phyloP scores from a whole-genome alignment of 1,284 basidiomycete genomes.

The Schizophyllum commune region DNA sequence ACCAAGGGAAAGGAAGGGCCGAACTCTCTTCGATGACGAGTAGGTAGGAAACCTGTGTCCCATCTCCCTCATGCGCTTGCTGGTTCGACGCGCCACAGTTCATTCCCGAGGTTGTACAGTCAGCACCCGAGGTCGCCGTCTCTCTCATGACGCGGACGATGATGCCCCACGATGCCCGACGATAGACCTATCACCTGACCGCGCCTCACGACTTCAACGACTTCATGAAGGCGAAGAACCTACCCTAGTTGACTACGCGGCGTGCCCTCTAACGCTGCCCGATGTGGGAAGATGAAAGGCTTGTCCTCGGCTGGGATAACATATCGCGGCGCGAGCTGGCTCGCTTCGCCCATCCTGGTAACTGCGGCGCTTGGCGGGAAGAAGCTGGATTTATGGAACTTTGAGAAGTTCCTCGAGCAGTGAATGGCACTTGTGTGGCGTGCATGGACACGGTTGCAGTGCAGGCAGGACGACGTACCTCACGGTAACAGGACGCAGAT shows the following conservation, averaged over 20 bases:
- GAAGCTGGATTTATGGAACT: too few species aligned
- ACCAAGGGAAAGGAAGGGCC: background rate
- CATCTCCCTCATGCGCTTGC: background rate
- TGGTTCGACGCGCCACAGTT: background rate
- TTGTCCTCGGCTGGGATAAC: background rate
- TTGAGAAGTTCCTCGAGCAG: too few species aligned
- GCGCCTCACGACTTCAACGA: background rate
- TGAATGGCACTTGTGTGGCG: too few species aligned
- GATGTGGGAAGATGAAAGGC: background rate
- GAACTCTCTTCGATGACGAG: background rate
- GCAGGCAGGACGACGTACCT: background rate
- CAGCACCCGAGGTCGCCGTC: background rate
- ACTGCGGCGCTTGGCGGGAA: too few species aligned
- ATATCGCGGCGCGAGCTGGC: background rate
- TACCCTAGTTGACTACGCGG: background rate
- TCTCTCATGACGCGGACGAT: background rate
- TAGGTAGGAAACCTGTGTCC: too few species aligned
- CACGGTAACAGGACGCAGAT: background rate
- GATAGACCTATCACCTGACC: background rate
- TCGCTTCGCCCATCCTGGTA: background rate
- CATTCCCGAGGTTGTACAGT: background rate
- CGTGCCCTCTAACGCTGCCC: background rate
- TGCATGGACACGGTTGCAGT: background rate
- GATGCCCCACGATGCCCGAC: background rate
- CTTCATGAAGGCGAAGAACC: background rate